Evolutionary conservation across 345 rosid genomes (phyloP).

Genomic region (Ailanthus altissimus): DNA sequence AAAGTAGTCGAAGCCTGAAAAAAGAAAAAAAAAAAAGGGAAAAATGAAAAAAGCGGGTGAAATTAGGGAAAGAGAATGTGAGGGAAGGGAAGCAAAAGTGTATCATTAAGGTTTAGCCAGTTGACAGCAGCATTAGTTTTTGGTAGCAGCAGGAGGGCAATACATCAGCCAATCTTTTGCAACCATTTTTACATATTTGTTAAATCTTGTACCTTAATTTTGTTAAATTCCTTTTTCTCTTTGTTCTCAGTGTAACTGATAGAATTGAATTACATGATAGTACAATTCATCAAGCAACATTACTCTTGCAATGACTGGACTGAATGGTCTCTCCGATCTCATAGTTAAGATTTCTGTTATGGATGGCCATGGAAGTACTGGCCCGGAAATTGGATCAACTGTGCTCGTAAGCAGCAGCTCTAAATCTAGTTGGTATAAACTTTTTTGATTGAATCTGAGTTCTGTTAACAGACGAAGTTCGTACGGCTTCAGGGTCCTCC

Average conservation of each 20-base stretch:
- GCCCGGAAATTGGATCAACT: not conserved
- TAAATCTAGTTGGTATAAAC: not conserved
- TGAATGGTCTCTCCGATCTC: not conserved
- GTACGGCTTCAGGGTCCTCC: no score
- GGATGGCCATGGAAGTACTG: not conserved
- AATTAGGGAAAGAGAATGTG: constrained; percentile 23
- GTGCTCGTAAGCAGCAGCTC: not conserved
- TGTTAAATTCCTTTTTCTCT: constrained; percentile 32
- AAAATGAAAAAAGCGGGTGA: constrained; percentile 9
- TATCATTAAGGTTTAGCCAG: constrained; percentile 42
- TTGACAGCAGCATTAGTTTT: constrained; percentile 41
- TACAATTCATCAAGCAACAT: constrained; percentile 30
- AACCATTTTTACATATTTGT: constrained; percentile 35
- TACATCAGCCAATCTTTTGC: constrained; percentile 33
- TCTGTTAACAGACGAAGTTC: no score
- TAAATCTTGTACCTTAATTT: constrained; percentile 46
- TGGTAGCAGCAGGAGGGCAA: constrained; percentile 38
- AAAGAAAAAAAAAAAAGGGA: not conserved
- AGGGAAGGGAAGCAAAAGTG: constrained; percentile 35
- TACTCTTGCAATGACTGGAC: not conserved
- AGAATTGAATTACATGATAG: constrained; percentile 56
- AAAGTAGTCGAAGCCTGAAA: constrained; percentile 38
- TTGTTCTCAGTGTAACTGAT: constrained; percentile 56
- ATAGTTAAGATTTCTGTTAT: not conserved
- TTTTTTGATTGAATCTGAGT: not conserved